phyloP scores from a whole-genome alignment of 2,329 filamentous ascomycete genomes.

The Colletotrichum eleusines region DNA sequence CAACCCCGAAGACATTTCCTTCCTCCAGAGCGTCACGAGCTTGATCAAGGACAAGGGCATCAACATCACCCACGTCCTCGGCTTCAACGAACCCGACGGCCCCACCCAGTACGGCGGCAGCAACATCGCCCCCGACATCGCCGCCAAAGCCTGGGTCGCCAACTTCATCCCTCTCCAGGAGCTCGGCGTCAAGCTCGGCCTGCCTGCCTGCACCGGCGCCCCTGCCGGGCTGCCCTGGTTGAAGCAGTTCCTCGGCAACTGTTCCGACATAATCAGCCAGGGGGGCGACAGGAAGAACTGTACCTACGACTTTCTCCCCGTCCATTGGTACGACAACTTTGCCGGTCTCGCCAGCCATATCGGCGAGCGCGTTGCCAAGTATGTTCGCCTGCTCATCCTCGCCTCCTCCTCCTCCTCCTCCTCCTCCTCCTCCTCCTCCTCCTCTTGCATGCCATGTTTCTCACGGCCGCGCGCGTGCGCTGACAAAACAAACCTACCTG shows the following conservation, averaged over 20 bases:
- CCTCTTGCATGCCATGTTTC: not conserved
- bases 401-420: not conserved
- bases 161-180: slow-evolving; percentile 77
- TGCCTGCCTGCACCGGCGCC: slow-evolving; percentile 77
- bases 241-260: slow-evolving; percentile 59
- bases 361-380: slow-evolving; percentile 66
- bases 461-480: no score
- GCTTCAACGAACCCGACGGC: slow-evolving; percentile 84
- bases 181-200: slow-evolving; percentile 74
- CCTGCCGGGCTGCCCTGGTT: slow-evolving; percentile 75
- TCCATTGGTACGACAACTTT: slow-evolving; percentile 79
- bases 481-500: not conserved
- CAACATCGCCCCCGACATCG: slow-evolving; percentile 67
- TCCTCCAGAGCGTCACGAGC: slow-evolving; percentile 68
- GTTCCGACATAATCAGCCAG: slow-evolving; percentile 68
- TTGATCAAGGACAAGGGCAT: slow-evolving; percentile 64
- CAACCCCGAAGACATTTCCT: slow-evolving; percentile 65
- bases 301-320: slow-evolving; percentile 71
- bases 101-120: slow-evolving; percentile 68
- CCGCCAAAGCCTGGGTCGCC: slow-evolving; percentile 76
- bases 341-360: slow-evolving; percentile 75
- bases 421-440: not conserved
- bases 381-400: no score
- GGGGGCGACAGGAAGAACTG: slow-evolving; percentile 60
- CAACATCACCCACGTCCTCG: slow-evolving; percentile 76